A percentile compares a stretch with the other conserved stretches of the same genome.
Evolutionary conservation across 2,329 filamentous ascomycete species (phyloP).

Genomic region (Colletotrichum somersetense): DNA sequence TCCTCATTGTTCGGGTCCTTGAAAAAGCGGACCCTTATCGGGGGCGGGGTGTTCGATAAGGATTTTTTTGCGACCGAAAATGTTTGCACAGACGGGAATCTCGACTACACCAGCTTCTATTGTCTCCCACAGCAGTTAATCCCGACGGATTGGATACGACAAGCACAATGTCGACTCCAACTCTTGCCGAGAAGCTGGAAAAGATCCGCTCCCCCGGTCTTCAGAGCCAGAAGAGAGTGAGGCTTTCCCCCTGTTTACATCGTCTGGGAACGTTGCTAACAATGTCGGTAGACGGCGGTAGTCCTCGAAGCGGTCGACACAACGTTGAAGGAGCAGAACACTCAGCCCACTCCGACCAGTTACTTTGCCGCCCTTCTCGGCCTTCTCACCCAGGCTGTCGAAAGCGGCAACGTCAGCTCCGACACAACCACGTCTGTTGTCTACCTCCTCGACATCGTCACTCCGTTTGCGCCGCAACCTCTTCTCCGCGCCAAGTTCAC

Average conservation of each 20-base stretch:
- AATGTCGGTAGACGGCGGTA: slow-evolving; percentile 75
- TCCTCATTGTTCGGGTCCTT: neutral
- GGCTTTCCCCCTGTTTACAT: slow-evolving; percentile 25
- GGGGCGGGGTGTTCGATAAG: slow-evolving; percentile 43
- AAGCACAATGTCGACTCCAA: slow-evolving; percentile 62
- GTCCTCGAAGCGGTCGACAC: slow-evolving; percentile 93
- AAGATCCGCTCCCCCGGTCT: slow-evolving; percentile 98
- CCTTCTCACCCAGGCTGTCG: slow-evolving; percentile 82
- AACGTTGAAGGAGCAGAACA: slow-evolving; percentile 89
- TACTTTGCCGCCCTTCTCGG: slow-evolving; percentile 97
- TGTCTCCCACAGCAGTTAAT: slow-evolving; percentile 38
- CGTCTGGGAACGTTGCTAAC: slow-evolving; percentile 27
- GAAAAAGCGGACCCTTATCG: slow-evolving; percentile 37
- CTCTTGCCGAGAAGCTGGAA: slow-evolving; percentile 89
- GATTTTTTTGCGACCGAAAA: slow-evolving; percentile 42
- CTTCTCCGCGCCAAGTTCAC: slow-evolving; percentile 95
- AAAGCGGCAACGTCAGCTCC: slow-evolving; percentile 78
- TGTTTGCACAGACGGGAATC: slow-evolving; percentile 31
- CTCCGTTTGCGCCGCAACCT: slow-evolving; percentile 84
- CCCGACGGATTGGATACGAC: slow-evolving; percentile 43
- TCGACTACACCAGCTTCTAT: slow-evolving; percentile 24
- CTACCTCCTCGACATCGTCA: slow-evolving; percentile 94
- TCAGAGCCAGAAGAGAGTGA: slow-evolving; percentile 92
- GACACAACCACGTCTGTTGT: slow-evolving; percentile 88
- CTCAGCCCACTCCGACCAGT: slow-evolving; percentile 84